Conservation (phyloP, 768 basidiomycete genomes). For the Boletus fagicola region DNA sequence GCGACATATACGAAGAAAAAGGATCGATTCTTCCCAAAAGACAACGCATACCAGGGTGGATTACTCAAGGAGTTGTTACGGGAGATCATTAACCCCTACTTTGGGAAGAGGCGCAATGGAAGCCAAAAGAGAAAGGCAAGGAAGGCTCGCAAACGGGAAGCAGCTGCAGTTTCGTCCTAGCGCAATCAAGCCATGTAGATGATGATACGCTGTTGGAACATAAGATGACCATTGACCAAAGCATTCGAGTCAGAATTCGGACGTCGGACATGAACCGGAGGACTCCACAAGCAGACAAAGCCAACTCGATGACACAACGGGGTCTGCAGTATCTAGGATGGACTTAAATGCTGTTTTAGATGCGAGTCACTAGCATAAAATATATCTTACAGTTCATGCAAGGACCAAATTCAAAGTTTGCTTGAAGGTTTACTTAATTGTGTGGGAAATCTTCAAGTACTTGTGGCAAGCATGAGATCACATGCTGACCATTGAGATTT, state of each 20-base stretch:
- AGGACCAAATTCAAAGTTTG: too few relatives aligned
- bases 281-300: background rate
- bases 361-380: too few relatives aligned
- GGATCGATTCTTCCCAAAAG: constrained; percentile 28
- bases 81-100: constrained; percentile 21
- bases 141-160: constrained; percentile 15
- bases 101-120: constrained; percentile 19
- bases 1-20: constrained; percentile 21
- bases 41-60: constrained; percentile 28
- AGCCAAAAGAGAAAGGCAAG: constrained; percentile 17
- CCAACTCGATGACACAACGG: background rate
- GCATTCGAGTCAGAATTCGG: background rate
- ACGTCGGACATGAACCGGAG: background rate
- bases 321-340: too few relatives aligned
- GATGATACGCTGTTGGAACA: background rate
- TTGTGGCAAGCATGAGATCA: too few relatives aligned
- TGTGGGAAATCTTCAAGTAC: too few relatives aligned
- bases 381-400: too few relatives aligned
- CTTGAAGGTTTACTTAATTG: too few relatives aligned
- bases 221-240: background rate
- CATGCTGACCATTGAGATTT: too few relatives aligned
- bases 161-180: constrained; percentile 2
- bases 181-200: background rate
- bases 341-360: too few relatives aligned
- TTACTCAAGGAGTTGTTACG: constrained; percentile 30